Percentiles rank a stretch among this genome's conserved stretches.
phyloP scores from a whole-genome alignment of 2,329 filamentous ascomycete species.

The Cytospora chrysosperma region DNA sequence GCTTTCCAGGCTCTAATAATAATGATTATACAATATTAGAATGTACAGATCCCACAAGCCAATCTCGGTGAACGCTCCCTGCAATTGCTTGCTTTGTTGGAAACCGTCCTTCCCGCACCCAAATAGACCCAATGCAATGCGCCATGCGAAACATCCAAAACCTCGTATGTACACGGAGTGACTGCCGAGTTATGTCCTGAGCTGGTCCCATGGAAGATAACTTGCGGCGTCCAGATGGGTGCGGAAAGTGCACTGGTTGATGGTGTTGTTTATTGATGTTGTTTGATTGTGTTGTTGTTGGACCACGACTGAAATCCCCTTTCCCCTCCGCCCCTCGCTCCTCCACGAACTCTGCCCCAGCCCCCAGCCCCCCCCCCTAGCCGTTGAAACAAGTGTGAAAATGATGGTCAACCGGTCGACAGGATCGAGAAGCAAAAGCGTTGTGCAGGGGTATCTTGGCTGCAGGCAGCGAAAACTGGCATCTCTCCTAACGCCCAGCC shows the following conservation, averaged over 20 bases:
- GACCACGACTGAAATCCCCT: constrained; percentile 7
- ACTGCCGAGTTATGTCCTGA: background rate
- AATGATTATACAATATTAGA: constrained; percentile 41
- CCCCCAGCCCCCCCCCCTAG: background rate
- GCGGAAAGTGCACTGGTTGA: constrained; percentile 4
- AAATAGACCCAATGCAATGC: constrained; percentile 17
- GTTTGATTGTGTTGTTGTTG: constrained; percentile 4
- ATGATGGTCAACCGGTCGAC: constrained; percentile 20
- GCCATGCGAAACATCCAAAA: constrained; percentile 13
- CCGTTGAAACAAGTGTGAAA: constrained; percentile 4
- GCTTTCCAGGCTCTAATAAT: constrained; percentile 26
- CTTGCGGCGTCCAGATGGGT: background rate
- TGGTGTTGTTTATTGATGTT: constrained; percentile 3
- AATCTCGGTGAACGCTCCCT: constrained; percentile 20
- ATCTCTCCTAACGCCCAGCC: constrained; percentile 22
- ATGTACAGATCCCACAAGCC: constrained; percentile 35
- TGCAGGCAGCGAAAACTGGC: constrained; percentile 21
- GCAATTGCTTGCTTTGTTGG: constrained; percentile 23
- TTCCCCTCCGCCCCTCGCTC: background rate
- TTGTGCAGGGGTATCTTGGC: constrained; percentile 22
- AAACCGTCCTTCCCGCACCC: constrained; percentile 21
- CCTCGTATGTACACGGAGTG: constrained; percentile 8
- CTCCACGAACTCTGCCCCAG: background rate
- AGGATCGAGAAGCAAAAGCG: constrained; percentile 20
- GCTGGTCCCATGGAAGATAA: background rate